phyloP scores from a whole-genome alignment of 768 basidiomycete species.

The Pulveroboletus sp. region DNA sequence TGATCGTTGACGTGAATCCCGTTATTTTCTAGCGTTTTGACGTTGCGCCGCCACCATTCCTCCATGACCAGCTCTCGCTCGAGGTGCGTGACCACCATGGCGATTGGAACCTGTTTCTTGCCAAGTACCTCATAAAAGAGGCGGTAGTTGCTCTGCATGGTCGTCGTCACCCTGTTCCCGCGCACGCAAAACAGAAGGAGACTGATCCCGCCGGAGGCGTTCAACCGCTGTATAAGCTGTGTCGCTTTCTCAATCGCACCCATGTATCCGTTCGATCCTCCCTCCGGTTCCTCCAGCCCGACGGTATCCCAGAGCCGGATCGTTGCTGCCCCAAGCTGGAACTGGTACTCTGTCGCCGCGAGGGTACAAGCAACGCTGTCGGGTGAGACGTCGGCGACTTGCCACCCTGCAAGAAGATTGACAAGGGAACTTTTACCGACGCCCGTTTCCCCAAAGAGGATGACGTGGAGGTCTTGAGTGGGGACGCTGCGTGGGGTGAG shows the following conservation, averaged over 20 bases:
- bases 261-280: constrained; percentile 14
- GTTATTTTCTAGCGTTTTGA: constrained; percentile 10
- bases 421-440: constrained; percentile 31
- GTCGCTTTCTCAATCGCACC: constrained; percentile 27
- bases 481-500: constrained; percentile 18
- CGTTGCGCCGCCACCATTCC: constrained; percentile 29
- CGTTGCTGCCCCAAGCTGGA: constrained; percentile 19
- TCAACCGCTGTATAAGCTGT: constrained; percentile 29
- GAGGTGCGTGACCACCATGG: constrained; percentile 37
- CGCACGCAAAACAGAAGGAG: constrained; percentile 33
- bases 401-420: constrained; percentile 37
- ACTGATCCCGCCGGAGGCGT: constrained; percentile 23
- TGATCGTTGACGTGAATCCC: constrained; percentile 22
- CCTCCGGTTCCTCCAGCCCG: constrained; percentile 27
- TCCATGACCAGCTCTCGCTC: constrained; percentile 32
- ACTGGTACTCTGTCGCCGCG: constrained; percentile 21
- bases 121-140: constrained; percentile 40
- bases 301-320: constrained; percentile 31
- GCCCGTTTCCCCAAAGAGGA: constrained; percentile 41
- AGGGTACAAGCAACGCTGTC: constrained; percentile 32
- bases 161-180: constrained; percentile 25
- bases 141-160: constrained; percentile 28
- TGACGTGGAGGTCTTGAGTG: constrained; percentile 25
- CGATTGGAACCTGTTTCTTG: constrained; percentile 33
- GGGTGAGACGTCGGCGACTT: constrained; percentile 20